Conservation (phyloP, 2,329 filamentous ascomycete species). For the Alternaria metachromatica region DNA sequence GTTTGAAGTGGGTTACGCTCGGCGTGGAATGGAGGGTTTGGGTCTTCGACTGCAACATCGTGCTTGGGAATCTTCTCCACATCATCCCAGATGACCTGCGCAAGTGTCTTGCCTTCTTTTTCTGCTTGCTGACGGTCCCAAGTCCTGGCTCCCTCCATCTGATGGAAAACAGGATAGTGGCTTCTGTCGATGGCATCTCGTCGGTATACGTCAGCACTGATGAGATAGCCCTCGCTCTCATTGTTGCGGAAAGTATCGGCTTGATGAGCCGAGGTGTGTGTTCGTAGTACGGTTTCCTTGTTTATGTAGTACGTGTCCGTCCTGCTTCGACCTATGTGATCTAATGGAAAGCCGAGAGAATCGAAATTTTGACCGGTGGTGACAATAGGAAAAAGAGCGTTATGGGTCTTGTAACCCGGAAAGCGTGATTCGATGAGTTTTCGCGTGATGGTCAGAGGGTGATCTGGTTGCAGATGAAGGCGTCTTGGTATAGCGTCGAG, state of each 20-base stretch:
- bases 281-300: constrained; percentile 80
- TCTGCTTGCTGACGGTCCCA: constrained; percentile 76
- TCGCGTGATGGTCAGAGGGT: constrained; percentile 88
- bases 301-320: constrained; percentile 98
- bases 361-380: constrained; percentile 91
- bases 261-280: constrained; percentile 95
- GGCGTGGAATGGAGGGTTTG: constrained; percentile 76
- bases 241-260: constrained; percentile 78
- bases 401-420: constrained; percentile 77
- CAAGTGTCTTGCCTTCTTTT: constrained; percentile 54
- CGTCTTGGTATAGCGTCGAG: constrained; percentile 74
- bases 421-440: constrained; percentile 93
- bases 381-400: constrained; percentile 81
- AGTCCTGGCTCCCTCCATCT: constrained; percentile 93
- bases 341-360: constrained; percentile 85
- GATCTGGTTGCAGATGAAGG: constrained; percentile 89
- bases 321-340: constrained; percentile 85
- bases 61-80: constrained; percentile 75
- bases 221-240: constrained; percentile 79
- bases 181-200: constrained; percentile 93
- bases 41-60: constrained; percentile 79
- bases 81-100: constrained; percentile 72
- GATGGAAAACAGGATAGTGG: constrained; percentile 97
- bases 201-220: constrained; percentile 93
- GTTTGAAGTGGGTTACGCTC: constrained; percentile 84